A percentile compares a stretch with the other conserved stretches of the same genome.
Conservation (phyloP, 2,329 filamentous ascomycete species). For the Pseudomassariella vexata region DNA sequence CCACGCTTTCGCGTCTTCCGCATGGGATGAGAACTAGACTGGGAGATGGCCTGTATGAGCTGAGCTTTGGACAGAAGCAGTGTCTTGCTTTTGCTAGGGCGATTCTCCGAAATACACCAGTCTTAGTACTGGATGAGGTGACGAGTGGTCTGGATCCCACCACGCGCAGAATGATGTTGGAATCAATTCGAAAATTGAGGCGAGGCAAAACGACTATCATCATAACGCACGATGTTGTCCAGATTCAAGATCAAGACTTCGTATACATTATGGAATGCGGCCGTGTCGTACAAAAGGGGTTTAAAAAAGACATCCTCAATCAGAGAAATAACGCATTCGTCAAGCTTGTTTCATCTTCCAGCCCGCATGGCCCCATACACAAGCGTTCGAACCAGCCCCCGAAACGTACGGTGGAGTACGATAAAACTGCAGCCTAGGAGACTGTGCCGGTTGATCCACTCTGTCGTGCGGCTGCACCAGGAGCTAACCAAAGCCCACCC, state of each 20-base stretch:
- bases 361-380: no score
- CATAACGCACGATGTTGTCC: slow-evolving; percentile 82
- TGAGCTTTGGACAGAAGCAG: slow-evolving; percentile 85
- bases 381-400: no score
- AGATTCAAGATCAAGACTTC: slow-evolving; percentile 68
- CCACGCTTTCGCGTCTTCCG: slow-evolving; percentile 61
- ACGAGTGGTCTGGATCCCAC: slow-evolving; percentile 80
- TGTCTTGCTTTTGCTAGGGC: slow-evolving; percentile 76
- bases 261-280: slow-evolving; percentile 75
- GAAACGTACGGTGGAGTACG: no score
- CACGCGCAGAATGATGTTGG: slow-evolving; percentile 63
- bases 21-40: slow-evolving; percentile 67
- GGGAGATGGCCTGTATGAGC: slow-evolving; percentile 59
- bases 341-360: no score
- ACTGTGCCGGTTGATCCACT: no score
- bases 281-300: slow-evolving; percentile 62
- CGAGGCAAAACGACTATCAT: slow-evolving; percentile 80
- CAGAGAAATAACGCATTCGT: no score
- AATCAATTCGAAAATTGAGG: slow-evolving; percentile 72
- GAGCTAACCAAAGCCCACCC: no score
- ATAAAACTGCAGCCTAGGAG: no score
- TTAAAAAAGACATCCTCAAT: slow-evolving; percentile 51
- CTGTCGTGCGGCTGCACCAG: no score
- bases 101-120: slow-evolving; percentile 66
- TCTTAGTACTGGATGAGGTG: slow-evolving; percentile 83